Percentiles rank a stretch among this genome's conserved stretches.
Evolutionary conservation across 2,329 filamentous ascomycete species (phyloP).

Genomic region (Claviceps sp.): DNA sequence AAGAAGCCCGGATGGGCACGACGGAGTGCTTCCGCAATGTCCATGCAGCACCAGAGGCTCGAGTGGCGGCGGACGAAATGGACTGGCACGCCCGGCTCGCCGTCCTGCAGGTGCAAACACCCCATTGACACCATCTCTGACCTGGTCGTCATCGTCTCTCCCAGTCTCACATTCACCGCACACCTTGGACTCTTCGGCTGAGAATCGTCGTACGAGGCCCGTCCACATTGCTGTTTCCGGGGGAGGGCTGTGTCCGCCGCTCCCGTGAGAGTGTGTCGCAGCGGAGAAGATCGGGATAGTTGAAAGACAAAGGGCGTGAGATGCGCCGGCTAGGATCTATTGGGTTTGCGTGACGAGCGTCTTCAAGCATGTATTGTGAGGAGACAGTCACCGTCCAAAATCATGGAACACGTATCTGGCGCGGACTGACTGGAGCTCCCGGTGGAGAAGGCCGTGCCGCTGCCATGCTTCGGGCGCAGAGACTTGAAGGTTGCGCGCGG

Average conservation of each 20-base stretch:
- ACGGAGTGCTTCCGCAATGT: conserved; percentile 46
- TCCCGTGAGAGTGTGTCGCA: no score
- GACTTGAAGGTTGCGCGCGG: not conserved
- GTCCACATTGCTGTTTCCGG: conserved; percentile 30
- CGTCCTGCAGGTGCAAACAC: conserved; percentile 41
- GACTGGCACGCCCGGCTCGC: conserved; percentile 41
- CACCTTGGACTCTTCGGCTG: conserved; percentile 29
- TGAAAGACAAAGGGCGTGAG: not conserved
- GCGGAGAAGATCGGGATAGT: not conserved
- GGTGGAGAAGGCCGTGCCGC: conserved; percentile 2
- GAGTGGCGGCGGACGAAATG: conserved; percentile 78
- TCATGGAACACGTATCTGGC: not conserved
- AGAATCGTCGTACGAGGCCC: conserved; percentile 56
- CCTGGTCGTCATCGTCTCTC: conserved; percentile 6
- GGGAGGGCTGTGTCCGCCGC: no score
- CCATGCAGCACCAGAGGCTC: conserved; percentile 63
- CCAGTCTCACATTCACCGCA: conserved; percentile 15
- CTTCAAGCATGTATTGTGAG: not conserved
- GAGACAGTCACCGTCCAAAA: not conserved
- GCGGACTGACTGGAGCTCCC: not conserved
- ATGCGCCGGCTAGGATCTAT: not conserved
- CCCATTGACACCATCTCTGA: conserved; percentile 37
- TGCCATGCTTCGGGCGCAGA: not conserved
- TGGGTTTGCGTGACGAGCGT: not conserved
- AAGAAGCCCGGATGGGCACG: conserved; percentile 50